These are phyloP conservation scores for Trichoderma gracile DNA, from an alignment of 2,329 filamentous ascomycete genomes.

Conservation along the genomic window DNA sequence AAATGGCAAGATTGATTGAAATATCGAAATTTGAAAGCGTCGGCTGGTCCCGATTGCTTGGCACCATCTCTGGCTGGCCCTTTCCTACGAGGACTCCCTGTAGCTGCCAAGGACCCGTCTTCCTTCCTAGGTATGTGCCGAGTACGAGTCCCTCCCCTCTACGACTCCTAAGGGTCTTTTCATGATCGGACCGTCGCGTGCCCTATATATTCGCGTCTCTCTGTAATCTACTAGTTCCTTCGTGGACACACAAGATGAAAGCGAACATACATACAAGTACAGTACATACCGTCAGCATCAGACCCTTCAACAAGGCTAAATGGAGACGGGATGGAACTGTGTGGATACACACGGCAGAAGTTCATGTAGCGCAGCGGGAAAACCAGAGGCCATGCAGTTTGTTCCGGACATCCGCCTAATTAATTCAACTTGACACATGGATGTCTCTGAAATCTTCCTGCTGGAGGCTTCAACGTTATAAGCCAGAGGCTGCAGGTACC, in stretches of 20 bases:
- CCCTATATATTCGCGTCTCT: background rate
- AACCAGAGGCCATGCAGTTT: no score
- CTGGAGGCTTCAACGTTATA: no score
- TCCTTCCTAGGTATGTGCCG: no score
- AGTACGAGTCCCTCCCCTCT: background rate
- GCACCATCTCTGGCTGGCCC: background rate
- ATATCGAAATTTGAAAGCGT: no score
- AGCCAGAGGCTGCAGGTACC: no score
- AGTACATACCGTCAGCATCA: no score
- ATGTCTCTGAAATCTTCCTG: no score
- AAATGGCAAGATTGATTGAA: background rate
- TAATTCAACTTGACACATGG: no score
- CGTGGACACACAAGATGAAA: background rate
- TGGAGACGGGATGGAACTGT: background rate
- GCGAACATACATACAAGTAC: no score
- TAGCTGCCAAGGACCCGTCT: background rate
- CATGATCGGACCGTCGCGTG: conserved; percentile 3
- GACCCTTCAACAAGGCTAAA: no score
- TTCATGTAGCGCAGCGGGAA: no score
- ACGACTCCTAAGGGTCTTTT: background rate
- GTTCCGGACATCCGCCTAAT: no score
- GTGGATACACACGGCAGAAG: conserved; percentile 2
- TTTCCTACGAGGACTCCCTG: background rate
- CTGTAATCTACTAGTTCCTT: background rate
- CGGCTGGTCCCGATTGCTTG: conserved; percentile 1